phyloP scores from a whole-genome alignment of 805 yeast species.

The Lipomyces yamanashiensis region DNA sequence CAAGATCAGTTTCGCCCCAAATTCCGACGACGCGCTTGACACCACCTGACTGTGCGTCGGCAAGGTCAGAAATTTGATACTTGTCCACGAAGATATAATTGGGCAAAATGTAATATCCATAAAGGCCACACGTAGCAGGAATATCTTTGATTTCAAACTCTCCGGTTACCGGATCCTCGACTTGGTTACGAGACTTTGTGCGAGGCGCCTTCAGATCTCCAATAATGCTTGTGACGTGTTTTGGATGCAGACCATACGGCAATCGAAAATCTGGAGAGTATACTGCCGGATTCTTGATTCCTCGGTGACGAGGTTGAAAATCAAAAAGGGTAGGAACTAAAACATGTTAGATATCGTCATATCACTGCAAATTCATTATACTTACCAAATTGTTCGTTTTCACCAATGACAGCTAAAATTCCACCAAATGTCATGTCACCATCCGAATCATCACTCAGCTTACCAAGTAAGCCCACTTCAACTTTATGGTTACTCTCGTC shows the following conservation, averaged over 20 bases:
- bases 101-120: constrained; percentile 52
- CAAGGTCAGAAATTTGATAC: constrained; percentile 54
- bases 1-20: constrained; percentile 64
- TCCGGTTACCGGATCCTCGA: constrained; percentile 28
- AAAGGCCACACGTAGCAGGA: constrained; percentile 50
- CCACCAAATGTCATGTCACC: constrained; percentile 36
- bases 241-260: constrained; percentile 36
- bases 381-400: constrained; percentile 33
- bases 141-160: constrained; percentile 12
- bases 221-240: constrained; percentile 25
- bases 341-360: neutral
- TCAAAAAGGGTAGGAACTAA: constrained; percentile 35
- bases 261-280: constrained; percentile 28
- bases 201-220: constrained; percentile 29
- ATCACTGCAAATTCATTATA: neutral
- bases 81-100: constrained; percentile 57
- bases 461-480: constrained; percentile 32
- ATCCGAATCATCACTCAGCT: constrained; percentile 23
- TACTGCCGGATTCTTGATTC: constrained; percentile 10
- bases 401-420: constrained; percentile 35
- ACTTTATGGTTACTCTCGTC: constrained; percentile 13
- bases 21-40: constrained; percentile 37
- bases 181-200: constrained; percentile 18
- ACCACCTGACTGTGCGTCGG: constrained; percentile 35
- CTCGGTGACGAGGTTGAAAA: constrained; percentile 29